Evolutionary conservation across 176 grass and related monocot genomes (phyloP).

Genomic region (Hordeum vulgare): DNA sequence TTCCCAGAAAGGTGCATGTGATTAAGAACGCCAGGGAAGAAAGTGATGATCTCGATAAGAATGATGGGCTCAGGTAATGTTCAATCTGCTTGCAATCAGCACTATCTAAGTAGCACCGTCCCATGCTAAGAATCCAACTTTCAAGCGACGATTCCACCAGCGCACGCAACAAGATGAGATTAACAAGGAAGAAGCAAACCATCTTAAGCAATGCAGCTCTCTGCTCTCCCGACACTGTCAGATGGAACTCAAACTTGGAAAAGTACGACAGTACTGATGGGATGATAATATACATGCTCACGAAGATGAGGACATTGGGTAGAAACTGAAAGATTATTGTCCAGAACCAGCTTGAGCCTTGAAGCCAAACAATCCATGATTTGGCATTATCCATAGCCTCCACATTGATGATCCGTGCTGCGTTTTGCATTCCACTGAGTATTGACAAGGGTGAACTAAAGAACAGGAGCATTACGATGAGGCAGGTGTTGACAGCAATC

Average conservation of each 20-base stretch:
- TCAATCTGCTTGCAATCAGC: conserved; percentile 89
- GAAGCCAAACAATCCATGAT: conserved; percentile 86
- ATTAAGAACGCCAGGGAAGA: conserved; percentile 96
- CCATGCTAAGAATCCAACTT: conserved; percentile 84
- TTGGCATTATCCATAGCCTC: conserved; percentile 95
- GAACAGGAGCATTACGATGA: conserved; percentile 88
- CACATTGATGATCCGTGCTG: conserved; percentile 85
- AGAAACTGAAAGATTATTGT: conserved; percentile 89
- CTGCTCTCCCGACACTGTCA: conserved; percentile 91
- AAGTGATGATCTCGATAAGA: conserved; percentile 88
- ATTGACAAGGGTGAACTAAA: conserved; percentile 89
- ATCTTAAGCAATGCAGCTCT: conserved; percentile 95
- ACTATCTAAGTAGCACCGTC: conserved; percentile 80
- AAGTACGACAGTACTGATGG: conserved; percentile 84
- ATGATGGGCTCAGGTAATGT: conserved; percentile 90
- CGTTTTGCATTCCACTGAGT: conserved; percentile 85
- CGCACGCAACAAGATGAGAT: conserved; percentile 86
- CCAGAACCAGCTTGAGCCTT: conserved; percentile 93
- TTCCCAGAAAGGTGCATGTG: conserved; percentile 89
- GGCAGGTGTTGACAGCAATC: conserved; percentile 84
- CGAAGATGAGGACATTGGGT: conserved; percentile 88
- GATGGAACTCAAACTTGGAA: conserved; percentile 97
- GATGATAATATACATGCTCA: conserved; percentile 99
- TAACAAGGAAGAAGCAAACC: conserved; percentile 99
- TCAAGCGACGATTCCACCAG: conserved; percentile 93